phyloP scores from a whole-genome alignment of 2,329 filamentous ascomycete genomes.

The Proliferodiscus dingleyae region DNA sequence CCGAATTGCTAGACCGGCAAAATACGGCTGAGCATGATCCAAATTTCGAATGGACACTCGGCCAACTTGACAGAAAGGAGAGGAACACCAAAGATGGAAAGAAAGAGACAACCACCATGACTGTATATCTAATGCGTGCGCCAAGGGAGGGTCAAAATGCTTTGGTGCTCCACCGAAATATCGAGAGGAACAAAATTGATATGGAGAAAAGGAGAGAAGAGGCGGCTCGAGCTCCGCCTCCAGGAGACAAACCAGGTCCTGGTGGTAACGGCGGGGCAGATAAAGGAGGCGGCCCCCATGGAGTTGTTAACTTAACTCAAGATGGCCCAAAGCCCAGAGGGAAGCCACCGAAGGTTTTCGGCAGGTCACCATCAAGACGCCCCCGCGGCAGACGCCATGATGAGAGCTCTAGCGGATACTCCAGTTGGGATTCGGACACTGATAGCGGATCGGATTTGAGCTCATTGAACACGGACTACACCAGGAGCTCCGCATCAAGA shows the following conservation, averaged over 20 bases:
- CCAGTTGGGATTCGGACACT: slow-evolving; percentile 7
- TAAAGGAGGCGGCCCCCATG: not conserved
- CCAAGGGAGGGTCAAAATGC: slow-evolving; percentile 17
- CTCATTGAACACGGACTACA: slow-evolving; percentile 12
- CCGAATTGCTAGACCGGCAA: slow-evolving; percentile 25
- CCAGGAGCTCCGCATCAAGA: slow-evolving; percentile 11
- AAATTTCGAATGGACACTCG: slow-evolving; percentile 28
- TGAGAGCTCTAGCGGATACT: slow-evolving; percentile 10
- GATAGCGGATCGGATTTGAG: slow-evolving; percentile 9
- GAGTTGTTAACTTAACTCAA: not conserved
- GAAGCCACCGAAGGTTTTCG: not conserved
- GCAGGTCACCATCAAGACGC: not conserved
- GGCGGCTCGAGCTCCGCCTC: not conserved
- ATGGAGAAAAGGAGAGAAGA: not conserved
- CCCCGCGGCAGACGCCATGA: slow-evolving; percentile 4
- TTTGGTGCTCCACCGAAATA: slow-evolving; percentile 14
- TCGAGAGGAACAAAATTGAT: slow-evolving; percentile 18
- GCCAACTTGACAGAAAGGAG: slow-evolving; percentile 23
- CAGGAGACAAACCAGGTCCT: not conserved
- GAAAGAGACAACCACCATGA: slow-evolving; percentile 24
- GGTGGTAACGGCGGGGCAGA: not conserved
- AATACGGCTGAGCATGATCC: slow-evolving; percentile 19
- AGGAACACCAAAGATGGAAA: slow-evolving; percentile 9
- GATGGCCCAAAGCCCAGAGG: not conserved
- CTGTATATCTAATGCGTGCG: slow-evolving; percentile 24